Evolutionary conservation across 495 filamentous ascomycete species (phyloP).

Genomic region (Talaromyces adpressus): DNA sequence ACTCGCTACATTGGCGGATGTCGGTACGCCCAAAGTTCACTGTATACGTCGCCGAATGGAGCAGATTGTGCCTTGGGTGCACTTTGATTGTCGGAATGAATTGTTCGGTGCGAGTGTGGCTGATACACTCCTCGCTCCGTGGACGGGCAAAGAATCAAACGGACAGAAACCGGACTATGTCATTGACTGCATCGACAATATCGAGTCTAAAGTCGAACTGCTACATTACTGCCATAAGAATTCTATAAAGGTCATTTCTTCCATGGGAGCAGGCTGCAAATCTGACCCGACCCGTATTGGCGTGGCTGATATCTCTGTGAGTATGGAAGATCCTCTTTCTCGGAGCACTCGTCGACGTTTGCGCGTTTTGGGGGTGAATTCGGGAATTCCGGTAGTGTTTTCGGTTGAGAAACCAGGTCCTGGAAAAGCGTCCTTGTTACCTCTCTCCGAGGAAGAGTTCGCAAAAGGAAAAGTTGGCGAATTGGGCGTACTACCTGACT

Average conservation of each 20-base stretch:
- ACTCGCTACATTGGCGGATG: slow-evolving; percentile 86
- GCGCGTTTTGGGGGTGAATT: slow-evolving; percentile 69
- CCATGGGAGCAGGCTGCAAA: slow-evolving; percentile 97
- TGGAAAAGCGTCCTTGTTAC: slow-evolving; percentile 84
- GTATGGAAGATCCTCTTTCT: slow-evolving; percentile 85
- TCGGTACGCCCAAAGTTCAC: slow-evolving; percentile 90
- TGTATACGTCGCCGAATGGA: slow-evolving; percentile 71
- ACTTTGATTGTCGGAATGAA: slow-evolving; percentile 81
- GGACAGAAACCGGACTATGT: slow-evolving; percentile 73
- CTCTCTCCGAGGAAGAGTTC: slow-evolving; percentile 83
- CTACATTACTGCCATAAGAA: slow-evolving; percentile 79
- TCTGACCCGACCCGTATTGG: slow-evolving; percentile 89
- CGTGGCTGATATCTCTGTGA: slow-evolving; percentile 85
- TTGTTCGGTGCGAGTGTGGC: slow-evolving; percentile 67
- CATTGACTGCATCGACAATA: slow-evolving; percentile 97
- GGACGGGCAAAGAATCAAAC: slow-evolving; percentile 44
- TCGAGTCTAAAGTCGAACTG: slow-evolving; percentile 89
- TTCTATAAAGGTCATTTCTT: slow-evolving; percentile 73
- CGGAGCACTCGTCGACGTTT: slow-evolving; percentile 73
- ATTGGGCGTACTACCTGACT: slow-evolving; percentile 81
- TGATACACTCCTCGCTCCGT: slow-evolving; percentile 53
- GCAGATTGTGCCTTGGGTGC: slow-evolving; percentile 83
- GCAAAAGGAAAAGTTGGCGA: slow-evolving; percentile 82
- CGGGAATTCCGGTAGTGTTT: slow-evolving; percentile 85
- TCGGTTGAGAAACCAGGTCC: slow-evolving; percentile 87